Base-by-base conservation (phyloP, 805 yeast genomes). In the Maudiozyma serrabonitensis region DNA sequence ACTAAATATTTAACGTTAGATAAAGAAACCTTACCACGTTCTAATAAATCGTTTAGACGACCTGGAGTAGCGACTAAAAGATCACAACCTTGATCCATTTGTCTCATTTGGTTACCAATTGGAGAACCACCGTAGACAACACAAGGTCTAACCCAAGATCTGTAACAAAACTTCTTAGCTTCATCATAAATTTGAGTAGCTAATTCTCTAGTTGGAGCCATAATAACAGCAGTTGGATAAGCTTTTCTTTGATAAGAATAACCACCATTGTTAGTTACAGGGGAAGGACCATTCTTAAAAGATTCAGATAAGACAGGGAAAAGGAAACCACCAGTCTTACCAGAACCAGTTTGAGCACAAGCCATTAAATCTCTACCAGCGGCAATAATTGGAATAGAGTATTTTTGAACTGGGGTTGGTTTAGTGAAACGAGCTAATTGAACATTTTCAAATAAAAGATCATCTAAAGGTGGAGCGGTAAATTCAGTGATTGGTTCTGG, bases 71-170 rank as follows among this genome's bases (percentile, higher is more conserved):
- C 99, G 56, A 93, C 96, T 60, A 93, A 76, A 58, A 93, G 75
- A 69, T 93, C 98, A 69, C 98, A 91, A 60, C 99, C 99, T 65
- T 84, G 81, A 66, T 83, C 86, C 70, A 93, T 78, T 66, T 84
- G 87, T 73, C 88, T 80, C 64, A 90, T 79, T 76, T 93, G 99
- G 56, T 76, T 66, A 58, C 86, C 82, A 60, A 90, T 84, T 68
- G 90, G 96, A 55, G 97, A 87, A 81, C 99, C 99, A 77, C 99
- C 99, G 72, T 93, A 93, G 37, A 87, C 96, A 50, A 89, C 98
- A 69, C 91, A 82, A 46, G 97, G 93, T 66, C 81, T 84, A 51
- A 93, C 96, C 99, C 99, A 93, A 43, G 98, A 90, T 79, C 98
- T 84, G 78, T 93, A 91, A 55, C 95, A 78, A 70, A 90, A 91